phyloP scores from a whole-genome alignment of 352 stramenopile species.

The Elongisporangium prolatum region DNA sequence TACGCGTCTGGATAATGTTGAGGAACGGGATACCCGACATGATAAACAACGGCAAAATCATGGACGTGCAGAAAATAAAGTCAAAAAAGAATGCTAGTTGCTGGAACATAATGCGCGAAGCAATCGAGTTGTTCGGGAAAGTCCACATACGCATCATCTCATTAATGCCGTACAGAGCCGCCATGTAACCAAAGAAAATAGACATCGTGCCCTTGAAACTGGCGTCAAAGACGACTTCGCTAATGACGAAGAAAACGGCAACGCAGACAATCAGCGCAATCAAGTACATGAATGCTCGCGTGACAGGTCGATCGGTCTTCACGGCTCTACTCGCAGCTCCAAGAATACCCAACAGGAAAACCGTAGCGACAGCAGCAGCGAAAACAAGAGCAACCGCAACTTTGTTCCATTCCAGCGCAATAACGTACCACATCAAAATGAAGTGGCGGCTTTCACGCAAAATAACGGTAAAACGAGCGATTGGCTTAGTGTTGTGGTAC shows the following conservation, averaged over 20 bases:
- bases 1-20: slow-evolving; percentile 85
- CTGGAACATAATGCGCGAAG: slow-evolving; percentile 61
- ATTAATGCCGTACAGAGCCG: slow-evolving; percentile 72
- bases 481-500: slow-evolving; percentile 66
- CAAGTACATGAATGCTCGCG: slow-evolving; percentile 54
- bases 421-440: slow-evolving; percentile 81
- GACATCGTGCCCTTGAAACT: slow-evolving; percentile 33
- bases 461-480: slow-evolving; percentile 71
- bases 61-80: slow-evolving; percentile 69
- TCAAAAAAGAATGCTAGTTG: slow-evolving; percentile 85
- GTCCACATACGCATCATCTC: slow-evolving; percentile 85
- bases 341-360: slow-evolving; percentile 53
- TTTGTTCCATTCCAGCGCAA: slow-evolving; percentile 63
- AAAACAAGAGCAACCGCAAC: slow-evolving; percentile 51
- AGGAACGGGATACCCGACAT: slow-evolving; percentile 83
- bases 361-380: slow-evolving; percentile 40
- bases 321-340: slow-evolving; percentile 25
- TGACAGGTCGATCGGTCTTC: slow-evolving; percentile 24
- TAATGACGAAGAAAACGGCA: slow-evolving; percentile 45
- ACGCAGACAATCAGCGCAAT: slow-evolving; percentile 27
- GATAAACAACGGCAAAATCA: slow-evolving; percentile 73
- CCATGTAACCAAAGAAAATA: slow-evolving; percentile 82
- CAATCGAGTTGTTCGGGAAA: slow-evolving; percentile 64
- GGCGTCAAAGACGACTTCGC: slow-evolving; percentile 30
- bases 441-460: slow-evolving; percentile 78